Percentiles rank a stretch among this genome's conserved stretches.
These are phyloP conservation scores for Puccinia hordei DNA, from an alignment of 1,284 basidiomycete species.

Conservation along the genomic window DNA sequence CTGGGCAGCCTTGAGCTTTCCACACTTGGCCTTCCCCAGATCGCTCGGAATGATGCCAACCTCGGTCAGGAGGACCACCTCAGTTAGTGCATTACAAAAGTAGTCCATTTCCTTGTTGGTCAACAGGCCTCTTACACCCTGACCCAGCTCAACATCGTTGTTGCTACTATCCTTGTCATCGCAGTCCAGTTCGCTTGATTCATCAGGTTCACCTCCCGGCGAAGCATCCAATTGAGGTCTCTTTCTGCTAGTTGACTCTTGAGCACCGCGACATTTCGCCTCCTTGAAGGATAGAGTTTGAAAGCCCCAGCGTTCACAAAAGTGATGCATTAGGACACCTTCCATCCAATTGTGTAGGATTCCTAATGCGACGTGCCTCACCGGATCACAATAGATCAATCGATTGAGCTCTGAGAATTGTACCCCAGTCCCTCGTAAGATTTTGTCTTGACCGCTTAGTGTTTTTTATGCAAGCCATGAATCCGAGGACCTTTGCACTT, in stretches of 20 bases:
- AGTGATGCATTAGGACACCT: constrained; percentile 38
- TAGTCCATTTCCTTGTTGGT: constrained; percentile 18
- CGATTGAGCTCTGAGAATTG: constrained; percentile 10
- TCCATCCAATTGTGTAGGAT: constrained; percentile 47
- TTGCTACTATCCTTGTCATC: not conserved
- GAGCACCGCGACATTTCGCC: not conserved
- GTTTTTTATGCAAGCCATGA: not conserved
- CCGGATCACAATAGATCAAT: constrained; percentile 21
- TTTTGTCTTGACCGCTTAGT: not conserved
- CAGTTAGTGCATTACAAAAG: not conserved
- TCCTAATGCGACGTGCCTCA: constrained; percentile 13
- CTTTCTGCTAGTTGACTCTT: not conserved
- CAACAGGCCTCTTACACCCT: constrained; percentile 20
- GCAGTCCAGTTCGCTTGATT: not conserved
- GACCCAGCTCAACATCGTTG: constrained; percentile 23
- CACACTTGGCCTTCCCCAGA: constrained; percentile 12
- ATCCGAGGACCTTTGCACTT: not conserved
- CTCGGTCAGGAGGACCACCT: constrained; percentile 12
- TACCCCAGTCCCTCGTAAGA: not conserved
- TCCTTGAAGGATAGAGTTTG: not conserved
- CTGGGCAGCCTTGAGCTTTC: constrained; percentile 21
- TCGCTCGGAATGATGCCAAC: constrained; percentile 6
- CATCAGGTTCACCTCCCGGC: too few relatives aligned
- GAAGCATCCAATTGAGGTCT: not conserved
- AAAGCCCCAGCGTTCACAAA: constrained; percentile 31